These are phyloP conservation scores for Cyberlindnera sargentensis DNA, from an alignment of 805 yeast species.

Conservation along the genomic window DNA sequence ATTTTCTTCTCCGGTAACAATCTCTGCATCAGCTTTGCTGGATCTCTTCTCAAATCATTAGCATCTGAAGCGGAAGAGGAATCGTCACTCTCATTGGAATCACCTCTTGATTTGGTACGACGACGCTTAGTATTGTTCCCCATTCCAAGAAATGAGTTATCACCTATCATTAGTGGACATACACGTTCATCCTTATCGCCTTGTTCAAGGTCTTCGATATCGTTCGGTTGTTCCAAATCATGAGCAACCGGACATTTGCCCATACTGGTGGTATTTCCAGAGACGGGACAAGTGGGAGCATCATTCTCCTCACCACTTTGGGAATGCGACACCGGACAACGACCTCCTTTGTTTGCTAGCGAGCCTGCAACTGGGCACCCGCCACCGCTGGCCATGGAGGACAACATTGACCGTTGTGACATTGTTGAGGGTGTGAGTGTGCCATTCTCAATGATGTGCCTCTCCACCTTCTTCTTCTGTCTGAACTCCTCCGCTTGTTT, in stretches of 20 bases:
- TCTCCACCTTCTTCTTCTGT: slow-evolving; percentile 3
- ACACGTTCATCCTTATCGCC: slow-evolving; percentile 28
- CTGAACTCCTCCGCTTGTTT: slow-evolving; percentile 27
- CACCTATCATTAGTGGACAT: slow-evolving; percentile 41
- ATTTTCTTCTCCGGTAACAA: slow-evolving; percentile 48
- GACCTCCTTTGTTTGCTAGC: not conserved
- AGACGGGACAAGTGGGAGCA: slow-evolving; percentile 13
- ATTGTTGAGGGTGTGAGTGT: not conserved
- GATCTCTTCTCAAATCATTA: slow-evolving; percentile 21
- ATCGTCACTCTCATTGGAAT: slow-evolving; percentile 10
- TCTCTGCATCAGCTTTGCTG: slow-evolving; percentile 30
- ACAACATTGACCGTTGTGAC: not conserved
- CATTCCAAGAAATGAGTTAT: slow-evolving; percentile 22
- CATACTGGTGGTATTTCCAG: slow-evolving; percentile 10
- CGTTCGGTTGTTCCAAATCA: slow-evolving; percentile 1
- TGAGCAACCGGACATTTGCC: slow-evolving; percentile 22
- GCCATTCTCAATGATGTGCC: not conserved
- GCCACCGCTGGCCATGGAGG: slow-evolving; percentile 4
- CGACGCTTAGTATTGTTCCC: not conserved
- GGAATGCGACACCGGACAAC: not conserved
- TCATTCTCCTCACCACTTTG: not conserved
- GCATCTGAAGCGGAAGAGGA: slow-evolving; percentile 8
- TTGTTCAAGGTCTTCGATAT: not conserved
- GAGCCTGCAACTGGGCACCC: slow-evolving; percentile 22
- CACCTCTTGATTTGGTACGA: slow-evolving; percentile 11